A percentile compares a stretch with the other conserved stretches of the same genome.
phyloP scores from a whole-genome alignment of 2,329 filamentous ascomycete genomes.

The Penicillium sp. region DNA sequence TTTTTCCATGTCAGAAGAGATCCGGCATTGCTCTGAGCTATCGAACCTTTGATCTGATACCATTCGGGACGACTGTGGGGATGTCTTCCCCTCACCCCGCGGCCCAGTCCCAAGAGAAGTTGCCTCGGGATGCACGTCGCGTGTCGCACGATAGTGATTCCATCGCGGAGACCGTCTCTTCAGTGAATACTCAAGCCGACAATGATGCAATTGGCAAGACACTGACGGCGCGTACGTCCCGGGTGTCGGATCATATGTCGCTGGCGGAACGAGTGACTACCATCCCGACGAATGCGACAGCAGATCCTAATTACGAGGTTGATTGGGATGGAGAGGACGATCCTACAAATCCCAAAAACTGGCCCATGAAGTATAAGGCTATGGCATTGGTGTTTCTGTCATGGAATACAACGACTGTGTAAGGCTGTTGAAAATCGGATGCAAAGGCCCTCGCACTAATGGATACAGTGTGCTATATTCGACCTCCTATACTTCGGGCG shows the following conservation, averaged over 20 bases:
- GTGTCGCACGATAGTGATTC: constrained; percentile 23
- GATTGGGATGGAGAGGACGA: constrained; percentile 65
- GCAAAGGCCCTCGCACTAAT: neutral
- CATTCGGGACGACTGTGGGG: neutral
- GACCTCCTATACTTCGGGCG: constrained; percentile 73
- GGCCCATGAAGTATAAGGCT: constrained; percentile 60
- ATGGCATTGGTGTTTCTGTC: constrained; percentile 56
- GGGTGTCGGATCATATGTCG: constrained; percentile 32
- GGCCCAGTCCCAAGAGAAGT: constrained; percentile 20
- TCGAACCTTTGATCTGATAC: neutral
- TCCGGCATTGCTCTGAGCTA: neutral
- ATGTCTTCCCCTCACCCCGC: constrained; percentile 24
- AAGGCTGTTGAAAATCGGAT: constrained; percentile 18
- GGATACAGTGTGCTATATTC: constrained; percentile 64
- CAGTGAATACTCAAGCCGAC: constrained; percentile 27
- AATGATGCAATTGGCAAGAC: constrained; percentile 28
- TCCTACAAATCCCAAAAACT: constrained; percentile 65
- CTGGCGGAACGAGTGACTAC: constrained; percentile 45
- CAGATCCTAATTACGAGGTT: constrained; percentile 66
- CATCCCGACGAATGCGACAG: constrained; percentile 45
- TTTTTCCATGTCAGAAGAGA: neutral
- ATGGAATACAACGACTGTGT: constrained; percentile 57
- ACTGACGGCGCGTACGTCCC: constrained; percentile 31
- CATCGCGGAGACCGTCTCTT: constrained; percentile 27
- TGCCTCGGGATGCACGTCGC: constrained; percentile 14